Evolutionary conservation across 495 filamentous ascomycete species (phyloP), one percentile per base, ranked within the genome.

Genomic region (Aspergillus coremiiformis): DNA sequence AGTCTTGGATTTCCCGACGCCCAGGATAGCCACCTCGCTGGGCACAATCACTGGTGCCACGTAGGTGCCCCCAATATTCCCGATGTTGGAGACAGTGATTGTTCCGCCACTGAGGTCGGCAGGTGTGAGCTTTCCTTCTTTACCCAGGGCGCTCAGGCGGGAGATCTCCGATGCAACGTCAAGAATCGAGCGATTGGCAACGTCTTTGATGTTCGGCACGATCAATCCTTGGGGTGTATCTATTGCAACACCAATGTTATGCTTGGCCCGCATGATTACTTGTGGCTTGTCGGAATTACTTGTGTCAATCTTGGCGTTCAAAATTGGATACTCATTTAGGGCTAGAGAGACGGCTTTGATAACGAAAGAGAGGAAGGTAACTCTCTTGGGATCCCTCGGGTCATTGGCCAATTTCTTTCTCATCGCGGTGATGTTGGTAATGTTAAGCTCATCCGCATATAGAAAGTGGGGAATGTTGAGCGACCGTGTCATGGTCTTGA

Each of bases 231-330:
- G 71, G 0, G 94, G 89, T 0, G 94, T 95, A 66, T 97, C 94
- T 81, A 97, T 91, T 33, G 93, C 94, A 11, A 99, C 76, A 44
- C 94, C 94, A 51, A 99, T 92, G 66, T 99, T 96, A 75, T 97
- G 94, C 48, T 86, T 81, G 32, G 79, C 78, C 43, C 89, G 86
- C 68, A 85, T 79, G 47, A 92, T 72, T 0, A 99, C 75, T 26
- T 76, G 77, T 5, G 88, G 84, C 57, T 85, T 86, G 27, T 71
- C 63, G 7, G 75, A 66, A 51, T 72, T 69, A 51, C 64, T 78
- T 27, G 66, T 63, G 47, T 95, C 89, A 22, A 97, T 77, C 23
- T 84, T 83, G 1, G 92, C 80, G 67, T 99, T 99, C 49, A 99
- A 81, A 20, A 89, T 75, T 5, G 94, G 92, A 66, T 88, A 89